These are phyloP conservation scores for Mycocentrospora acerina DNA, from an alignment of 2,329 filamentous ascomycete species.

Conservation along the genomic window DNA sequence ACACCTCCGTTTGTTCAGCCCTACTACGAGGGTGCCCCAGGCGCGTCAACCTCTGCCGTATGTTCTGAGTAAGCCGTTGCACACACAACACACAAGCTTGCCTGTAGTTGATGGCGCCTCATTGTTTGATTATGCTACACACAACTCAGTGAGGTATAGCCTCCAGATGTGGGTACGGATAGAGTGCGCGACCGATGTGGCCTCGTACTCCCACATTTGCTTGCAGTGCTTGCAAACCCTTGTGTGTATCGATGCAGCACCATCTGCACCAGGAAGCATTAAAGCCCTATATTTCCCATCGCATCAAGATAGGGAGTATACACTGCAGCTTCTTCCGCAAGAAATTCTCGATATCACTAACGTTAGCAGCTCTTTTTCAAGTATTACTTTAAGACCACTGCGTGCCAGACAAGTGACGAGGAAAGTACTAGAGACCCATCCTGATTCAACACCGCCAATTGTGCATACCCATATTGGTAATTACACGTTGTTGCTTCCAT, in stretches of 20 bases:
- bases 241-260: constrained; percentile 26
- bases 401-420: constrained; percentile 6
- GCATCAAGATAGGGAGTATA: constrained; percentile 22
- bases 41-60: constrained; percentile 17
- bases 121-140: constrained; percentile 29
- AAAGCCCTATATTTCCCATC: constrained; percentile 32
- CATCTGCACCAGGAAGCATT: constrained; percentile 25
- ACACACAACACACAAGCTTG: constrained; percentile 21
- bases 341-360: constrained; percentile 35
- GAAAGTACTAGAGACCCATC: neutral
- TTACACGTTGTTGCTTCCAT: constrained; percentile 12
- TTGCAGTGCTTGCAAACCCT: constrained; percentile 20
- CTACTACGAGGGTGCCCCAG: constrained; percentile 38
- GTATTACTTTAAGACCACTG: constrained; percentile 26
- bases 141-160: constrained; percentile 33
- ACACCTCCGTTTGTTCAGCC: constrained; percentile 24
- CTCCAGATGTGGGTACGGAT: constrained; percentile 24
- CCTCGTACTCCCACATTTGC: constrained; percentile 27
- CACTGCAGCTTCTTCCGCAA: constrained; percentile 26
- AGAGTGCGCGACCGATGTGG: constrained; percentile 35
- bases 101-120: constrained; percentile 27
- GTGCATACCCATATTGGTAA: constrained; percentile 13
- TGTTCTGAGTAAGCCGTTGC: constrained; percentile 5
- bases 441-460: constrained; percentile 2
- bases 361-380: constrained; percentile 34